Evolutionary conservation across 2,329 filamentous ascomycete genomes (phyloP), one percentile per base, ranked within the genome.

Genomic region (Calcarisporium arbuscula): DNA sequence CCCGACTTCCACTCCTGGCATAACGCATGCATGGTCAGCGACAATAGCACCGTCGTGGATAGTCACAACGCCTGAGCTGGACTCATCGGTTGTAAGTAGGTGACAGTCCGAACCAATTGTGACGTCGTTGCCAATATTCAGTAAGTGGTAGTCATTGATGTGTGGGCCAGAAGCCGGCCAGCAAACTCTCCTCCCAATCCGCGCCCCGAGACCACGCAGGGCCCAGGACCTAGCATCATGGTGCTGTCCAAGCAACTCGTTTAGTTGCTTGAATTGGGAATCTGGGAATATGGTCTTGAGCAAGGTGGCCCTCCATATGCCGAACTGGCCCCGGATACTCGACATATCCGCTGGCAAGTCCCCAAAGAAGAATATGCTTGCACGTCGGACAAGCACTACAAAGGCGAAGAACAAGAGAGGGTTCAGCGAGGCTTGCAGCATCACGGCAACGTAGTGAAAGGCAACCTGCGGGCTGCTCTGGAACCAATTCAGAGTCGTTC

Each of bases 91-190:
- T 2, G 70, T 76, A 19, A 75, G 51, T 1, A 77, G 45, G 36
- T 72, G 64, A 4, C 71, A 67, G 4, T 71, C 63, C 10, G 71
- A 75, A 0, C 73, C 72, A 41, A 77, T 77, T 8, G 77, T 70
- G n/a, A 77, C 72, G 49, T 77, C 67, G 36, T 75, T 65, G 8
- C 73, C 73, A 40, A 77, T 59, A 17, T 76, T 64, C 9, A 77
- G 46, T 1, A 76, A 54, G 40, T 74, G 67, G 41, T 74, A 76
- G 42, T 76, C 69, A 12, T 67, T 62, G 22, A 75, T 65, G 2
- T 53, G 56, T 1, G 71, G 72, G 1, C 72, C 72, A 12, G 68
- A 73, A 8, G 72, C 72, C 4, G 72, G 72, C 72, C 72, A 76
- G 49, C 76, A 76, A 1, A 76, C 65, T 5, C 67, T 61, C 46